These are phyloP conservation scores for Striga asiatica DNA, from an alignment of 257 asterid genomes.

Conservation along the genomic window DNA sequence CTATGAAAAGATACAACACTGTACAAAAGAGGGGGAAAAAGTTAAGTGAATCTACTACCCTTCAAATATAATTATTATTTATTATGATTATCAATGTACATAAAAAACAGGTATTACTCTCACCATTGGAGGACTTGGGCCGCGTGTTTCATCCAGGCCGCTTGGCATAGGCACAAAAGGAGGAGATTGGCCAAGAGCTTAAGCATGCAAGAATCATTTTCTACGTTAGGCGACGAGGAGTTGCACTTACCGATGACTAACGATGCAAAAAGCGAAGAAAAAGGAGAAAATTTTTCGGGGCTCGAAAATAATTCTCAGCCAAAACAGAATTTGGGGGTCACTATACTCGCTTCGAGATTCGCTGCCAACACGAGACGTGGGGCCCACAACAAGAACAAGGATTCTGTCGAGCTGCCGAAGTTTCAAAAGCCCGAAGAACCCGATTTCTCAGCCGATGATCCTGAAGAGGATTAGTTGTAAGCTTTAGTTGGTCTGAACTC, in stretches of 20 bases:
- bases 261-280: constrained; percentile 6
- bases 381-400: constrained; percentile 51
- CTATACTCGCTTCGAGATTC: constrained; percentile 63
- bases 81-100: too few species aligned
- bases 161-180: constrained; percentile 55
- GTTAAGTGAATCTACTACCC: too few species aligned
- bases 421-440: constrained; percentile 76
- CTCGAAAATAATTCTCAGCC: constrained; percentile 9
- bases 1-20: too few species aligned
- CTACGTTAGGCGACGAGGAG: constrained; percentile 15
- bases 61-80: too few species aligned
- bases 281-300: not conserved
- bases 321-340: constrained; percentile 46
- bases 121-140: constrained; percentile 93
- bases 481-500: too few species aligned
- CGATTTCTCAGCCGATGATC: constrained; percentile 60
- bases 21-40: too few species aligned
- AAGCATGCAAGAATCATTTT: constrained; percentile 39
- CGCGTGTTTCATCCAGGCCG: constrained; percentile 69
- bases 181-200: constrained; percentile 34
- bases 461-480: constrained; percentile 44
- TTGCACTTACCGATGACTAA: constrained; percentile 17
- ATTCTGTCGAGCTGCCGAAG: constrained; percentile 38
- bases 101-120: too few species aligned
- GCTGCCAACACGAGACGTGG: constrained; percentile 68